A percentile compares a stretch with the other conserved stretches of the same genome.
Evolutionary conservation across 2,329 filamentous ascomycete species (phyloP).

Genomic region (Sclerotinia subarctica): DNA sequence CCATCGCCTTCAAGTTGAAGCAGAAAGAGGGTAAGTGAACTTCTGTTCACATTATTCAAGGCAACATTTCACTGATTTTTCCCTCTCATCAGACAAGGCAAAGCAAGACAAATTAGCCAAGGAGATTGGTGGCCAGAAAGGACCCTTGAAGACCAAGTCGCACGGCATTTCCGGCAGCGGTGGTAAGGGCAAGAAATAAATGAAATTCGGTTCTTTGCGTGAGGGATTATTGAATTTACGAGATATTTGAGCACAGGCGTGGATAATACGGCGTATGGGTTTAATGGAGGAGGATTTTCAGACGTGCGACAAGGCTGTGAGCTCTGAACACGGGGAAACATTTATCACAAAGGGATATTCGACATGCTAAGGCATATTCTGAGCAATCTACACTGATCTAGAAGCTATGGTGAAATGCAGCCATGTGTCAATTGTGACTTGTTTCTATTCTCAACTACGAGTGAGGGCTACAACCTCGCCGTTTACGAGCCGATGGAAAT

Average conservation of each 20-base stretch:
- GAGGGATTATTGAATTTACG: constrained; percentile 13
- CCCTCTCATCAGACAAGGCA: constrained; percentile 53
- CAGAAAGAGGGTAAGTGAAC: constrained; percentile 70
- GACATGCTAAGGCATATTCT: neutral
- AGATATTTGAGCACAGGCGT: constrained; percentile 18
- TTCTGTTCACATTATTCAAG: constrained; percentile 45
- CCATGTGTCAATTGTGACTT: neutral
- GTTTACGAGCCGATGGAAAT: neutral
- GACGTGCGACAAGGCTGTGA: constrained; percentile 1
- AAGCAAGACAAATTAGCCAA: constrained; percentile 77
- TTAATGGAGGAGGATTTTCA: constrained; percentile 17
- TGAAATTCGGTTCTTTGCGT: neutral
- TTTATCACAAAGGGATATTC: neutral
- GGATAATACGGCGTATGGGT: constrained; percentile 25
- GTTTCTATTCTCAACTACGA: neutral
- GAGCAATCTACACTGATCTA: neutral
- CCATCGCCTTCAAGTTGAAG: constrained; percentile 74
- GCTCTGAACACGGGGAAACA: constrained; percentile 3
- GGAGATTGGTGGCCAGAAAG: constrained; percentile 58
- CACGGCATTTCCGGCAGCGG: constrained; percentile 98
- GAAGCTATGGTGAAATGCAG: neutral
- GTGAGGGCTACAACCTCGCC: constrained; percentile 3
- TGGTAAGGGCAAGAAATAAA: constrained; percentile 62
- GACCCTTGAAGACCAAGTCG: constrained; percentile 76
- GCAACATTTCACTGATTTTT: constrained; percentile 37